Percentiles rank a stretch among this genome's conserved stretches.
phyloP scores from a whole-genome alignment of 331 rosid genomes.

The Telfairia occidentalis region DNA sequence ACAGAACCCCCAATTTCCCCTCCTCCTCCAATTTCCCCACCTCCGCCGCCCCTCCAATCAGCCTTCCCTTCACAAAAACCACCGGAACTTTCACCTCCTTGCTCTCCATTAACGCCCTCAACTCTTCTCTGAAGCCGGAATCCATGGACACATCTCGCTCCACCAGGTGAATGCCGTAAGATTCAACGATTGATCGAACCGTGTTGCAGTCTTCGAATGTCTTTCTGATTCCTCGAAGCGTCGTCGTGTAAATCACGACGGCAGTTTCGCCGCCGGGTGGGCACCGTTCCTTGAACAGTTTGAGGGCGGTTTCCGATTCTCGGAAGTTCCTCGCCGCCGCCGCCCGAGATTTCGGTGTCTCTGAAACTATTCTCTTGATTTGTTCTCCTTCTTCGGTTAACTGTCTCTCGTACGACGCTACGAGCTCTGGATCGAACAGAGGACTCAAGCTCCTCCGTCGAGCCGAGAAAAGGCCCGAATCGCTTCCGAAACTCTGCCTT shows the following conservation, averaged over 20 bases:
- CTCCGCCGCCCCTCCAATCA: constrained; percentile 68
- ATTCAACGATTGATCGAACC: constrained; percentile 56
- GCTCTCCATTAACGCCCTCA: constrained; percentile 46
- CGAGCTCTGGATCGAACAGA: constrained; percentile 72
- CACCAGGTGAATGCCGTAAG: constrained; percentile 29
- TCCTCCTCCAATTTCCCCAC: constrained; percentile 79
- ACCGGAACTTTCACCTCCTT: constrained; percentile 64
- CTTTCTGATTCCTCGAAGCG: constrained; percentile 80
- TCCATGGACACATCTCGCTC: constrained; percentile 96
- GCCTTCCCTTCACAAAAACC: constrained; percentile 67
- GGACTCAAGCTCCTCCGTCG: constrained; percentile 36
- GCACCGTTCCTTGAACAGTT: constrained; percentile 35
- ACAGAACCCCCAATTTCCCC: constrained; percentile 44
- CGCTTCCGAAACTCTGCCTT: constrained; percentile 45
- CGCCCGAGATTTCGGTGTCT: constrained; percentile 36
- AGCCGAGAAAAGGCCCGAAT: constrained; percentile 13
- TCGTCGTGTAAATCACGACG: constrained; percentile 68
- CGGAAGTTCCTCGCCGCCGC: constrained; percentile 15
- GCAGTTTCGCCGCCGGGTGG: constrained; percentile 65
- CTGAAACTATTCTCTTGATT: constrained; percentile 63
- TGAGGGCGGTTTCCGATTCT: constrained; percentile 28
- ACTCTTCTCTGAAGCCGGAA: constrained; percentile 72
- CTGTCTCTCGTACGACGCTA: constrained; percentile 61
- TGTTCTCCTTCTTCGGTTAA: constrained; percentile 58
- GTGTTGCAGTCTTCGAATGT: constrained; percentile 80